Base-by-base conservation (phyloP, 2,329 filamentous ascomycete species). In the Aspergillus proliferans region DNA sequence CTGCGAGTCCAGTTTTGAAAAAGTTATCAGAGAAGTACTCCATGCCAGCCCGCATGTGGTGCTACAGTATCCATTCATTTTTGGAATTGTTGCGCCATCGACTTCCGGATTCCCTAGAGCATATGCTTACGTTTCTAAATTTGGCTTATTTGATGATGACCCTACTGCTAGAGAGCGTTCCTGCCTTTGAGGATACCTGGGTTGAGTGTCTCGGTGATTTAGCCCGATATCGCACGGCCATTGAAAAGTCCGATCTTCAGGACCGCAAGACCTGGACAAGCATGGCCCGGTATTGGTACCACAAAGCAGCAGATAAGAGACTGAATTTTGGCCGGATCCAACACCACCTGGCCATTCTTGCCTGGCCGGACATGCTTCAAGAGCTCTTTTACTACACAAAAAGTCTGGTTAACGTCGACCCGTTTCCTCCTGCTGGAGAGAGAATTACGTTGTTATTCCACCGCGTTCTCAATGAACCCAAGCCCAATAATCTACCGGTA, bases 1-100 rank as follows among this genome's bases (percentile, higher is more conserved):
- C 84, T 0, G 88, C 89, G 0, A 87, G 79, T 21, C 76, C 76
- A 0, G 81, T 84, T 0, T 66, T 97, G 0, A 77, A 81, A 3
- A 74, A 81, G 0, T 68, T 96, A 0, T 85, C 90, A 0, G 78
- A 79, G 0, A 92, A 93, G 52, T 95, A 93, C 96, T 50, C 76
- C 0, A 96, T 97, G 88, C 91, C 91, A 0, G 89, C 88, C 0
- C 76, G 92, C 0, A 93, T 97, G 87, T 97, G 92, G 93, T 79
- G 88, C 0, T 87, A 95, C 58, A 92, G 88, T 0, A 96, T 97
- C 3, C 89, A 94, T 62, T 84, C 83, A 0, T 93, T 93, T 50
- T 74, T 95, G 0, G 88, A 95, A 56, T 66, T 94, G 0, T 67
- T 95, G 0, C 76, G 88, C 0, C 83, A 88, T 55, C 80, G 84